Evolutionary conservation across 1,284 basidiomycete species (phyloP), one percentile per base, ranked within the genome.

Genomic region (Microbotryomycetes sp.): DNA sequence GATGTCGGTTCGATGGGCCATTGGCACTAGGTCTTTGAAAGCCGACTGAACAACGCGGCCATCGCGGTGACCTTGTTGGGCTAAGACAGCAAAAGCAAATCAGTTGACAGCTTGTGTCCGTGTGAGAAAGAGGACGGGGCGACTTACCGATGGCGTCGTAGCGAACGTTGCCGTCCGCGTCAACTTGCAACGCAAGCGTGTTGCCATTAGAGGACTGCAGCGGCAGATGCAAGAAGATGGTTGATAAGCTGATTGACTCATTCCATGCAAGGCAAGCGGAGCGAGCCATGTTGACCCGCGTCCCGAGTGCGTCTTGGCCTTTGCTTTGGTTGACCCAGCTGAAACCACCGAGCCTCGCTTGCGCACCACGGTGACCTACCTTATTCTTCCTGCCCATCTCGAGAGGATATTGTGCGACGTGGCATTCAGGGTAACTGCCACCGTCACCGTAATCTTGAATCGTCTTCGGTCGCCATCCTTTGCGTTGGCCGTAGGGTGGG

Each of bases 351-450:
- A 30, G 50, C 53, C 29, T 19, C 36, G 19, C 36, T 19, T 19
- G 36, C 36, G 36, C 9, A 19, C 36, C 12, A 26, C n/a, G 5
- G 14, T 12, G 23, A 75, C 82, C 67, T 60, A 85, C 90, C 84
- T 92, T 68, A 52, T 70, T 92, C 82, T 94, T 96, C 76, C 85
- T 84, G 56, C 94, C 94, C 84, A 98, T 87, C 66, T 92, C 91
- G 68, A 97, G 76, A 6, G 94, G 94, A 78, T 97, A 98, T 75
- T 98, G 94, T 14, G 94, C 94, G 59, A 96, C 80, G 80, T 94
- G 92, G 76, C 93, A 97, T 79, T 98, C 94, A 1, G 96, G 94
- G 77, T 89, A 98, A 57, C 93, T 83, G 70, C 94, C 94, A 68
- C 94, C 94, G 73, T 92, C 91, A 54, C 85, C 89, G 77, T 88